These are phyloP conservation scores for Pseudogymnoascus sp. DNA, from an alignment of 2,329 filamentous ascomycete genomes.

Conservation along the genomic window DNA sequence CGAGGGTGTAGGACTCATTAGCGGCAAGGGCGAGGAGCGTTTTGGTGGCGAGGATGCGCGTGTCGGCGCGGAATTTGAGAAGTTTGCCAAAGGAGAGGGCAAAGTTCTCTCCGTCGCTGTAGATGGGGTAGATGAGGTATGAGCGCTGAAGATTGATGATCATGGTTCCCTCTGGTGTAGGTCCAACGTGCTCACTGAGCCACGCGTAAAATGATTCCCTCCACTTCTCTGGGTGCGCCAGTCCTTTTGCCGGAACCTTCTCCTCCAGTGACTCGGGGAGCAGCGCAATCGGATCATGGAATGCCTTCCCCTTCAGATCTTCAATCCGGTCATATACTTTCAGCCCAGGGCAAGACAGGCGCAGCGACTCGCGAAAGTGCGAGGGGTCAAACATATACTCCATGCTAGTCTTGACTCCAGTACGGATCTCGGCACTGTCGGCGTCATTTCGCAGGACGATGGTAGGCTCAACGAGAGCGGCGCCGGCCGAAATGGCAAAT, in stretches of 20 bases:
- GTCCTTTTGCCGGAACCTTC: conserved; percentile 17
- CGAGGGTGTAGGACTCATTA: not conserved
- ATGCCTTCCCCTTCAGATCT: conserved; percentile 11
- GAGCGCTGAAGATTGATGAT: conserved; percentile 19
- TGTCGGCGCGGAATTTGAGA: conserved; percentile 20
- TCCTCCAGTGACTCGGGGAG: conserved; percentile 19
- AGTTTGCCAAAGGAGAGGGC: conserved; percentile 19
- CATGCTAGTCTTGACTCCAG: conserved; percentile 14
- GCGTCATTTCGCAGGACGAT: conserved; percentile 30
- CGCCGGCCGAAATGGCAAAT: conserved; percentile 33
- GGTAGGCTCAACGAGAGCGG: conserved; percentile 30
- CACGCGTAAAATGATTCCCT: conserved; percentile 49
- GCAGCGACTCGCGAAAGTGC: conserved; percentile 23
- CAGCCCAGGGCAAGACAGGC: conserved; percentile 22
- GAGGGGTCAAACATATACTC: conserved; percentile 23
- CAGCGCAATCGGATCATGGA: conserved; percentile 18
- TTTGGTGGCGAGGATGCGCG: conserved; percentile 20
- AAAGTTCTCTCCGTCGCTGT: conserved; percentile 18
- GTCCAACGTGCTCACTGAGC: conserved; percentile 77
- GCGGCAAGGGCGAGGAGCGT: conserved; percentile 10
- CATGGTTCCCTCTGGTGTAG: conserved; percentile 38
- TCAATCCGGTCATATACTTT: conserved; percentile 20
- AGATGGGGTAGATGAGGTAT: conserved; percentile 21
- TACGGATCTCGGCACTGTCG: conserved; percentile 22
- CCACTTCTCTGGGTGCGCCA: conserved; percentile 21